Conservation (phyloP, 1,139 yeast species). For the Nadsonia starkeyi-henricii region DNA sequence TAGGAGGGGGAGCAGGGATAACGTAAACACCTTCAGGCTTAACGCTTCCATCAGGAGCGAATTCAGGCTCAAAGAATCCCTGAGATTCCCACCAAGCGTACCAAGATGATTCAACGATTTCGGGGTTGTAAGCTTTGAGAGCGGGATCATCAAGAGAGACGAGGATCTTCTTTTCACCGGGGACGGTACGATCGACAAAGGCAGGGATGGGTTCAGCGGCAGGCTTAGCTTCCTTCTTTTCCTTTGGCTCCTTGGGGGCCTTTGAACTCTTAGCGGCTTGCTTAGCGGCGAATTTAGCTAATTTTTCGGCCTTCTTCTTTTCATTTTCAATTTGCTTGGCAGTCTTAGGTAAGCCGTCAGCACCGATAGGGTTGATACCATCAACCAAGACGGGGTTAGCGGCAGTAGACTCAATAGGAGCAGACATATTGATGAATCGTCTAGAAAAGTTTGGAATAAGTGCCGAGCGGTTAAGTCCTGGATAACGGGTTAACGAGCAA, state of each 20-base stretch:
- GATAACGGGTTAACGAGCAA: not conserved
- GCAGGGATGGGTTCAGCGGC: conserved; percentile 66
- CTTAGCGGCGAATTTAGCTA: conserved; percentile 89
- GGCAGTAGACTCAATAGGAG: conserved; percentile 7
- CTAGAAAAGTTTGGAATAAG: not conserved
- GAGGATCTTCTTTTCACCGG: conserved; percentile 84
- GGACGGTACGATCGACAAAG: conserved; percentile 64
- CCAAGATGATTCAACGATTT: conserved; percentile 93
- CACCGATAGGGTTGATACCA: conserved; percentile 12
- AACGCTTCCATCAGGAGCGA: conserved; percentile 55
- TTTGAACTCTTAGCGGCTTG: conserved; percentile 60
- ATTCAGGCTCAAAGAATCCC: conserved; percentile 81
- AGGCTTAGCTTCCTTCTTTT: conserved; percentile 60
- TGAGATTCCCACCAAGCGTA: conserved; percentile 92
- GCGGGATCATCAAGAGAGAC: conserved; percentile 83
- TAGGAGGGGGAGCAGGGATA: conserved; percentile 98
- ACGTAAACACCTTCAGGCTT: conserved; percentile 76
- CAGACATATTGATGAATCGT: conserved; percentile 11
- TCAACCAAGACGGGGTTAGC: conserved; percentile 9
- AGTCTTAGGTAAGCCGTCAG: conserved; percentile 18
- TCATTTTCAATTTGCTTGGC: conserved; percentile 62
- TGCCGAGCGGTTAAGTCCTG: not conserved
- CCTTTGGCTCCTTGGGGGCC: conserved; percentile 23
- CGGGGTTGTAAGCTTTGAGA: conserved; percentile 85
- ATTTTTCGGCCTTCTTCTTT: conserved; percentile 89